phyloP scores from a whole-genome alignment of 805 yeast genomes.

The Kregervanrija delftensis region DNA sequence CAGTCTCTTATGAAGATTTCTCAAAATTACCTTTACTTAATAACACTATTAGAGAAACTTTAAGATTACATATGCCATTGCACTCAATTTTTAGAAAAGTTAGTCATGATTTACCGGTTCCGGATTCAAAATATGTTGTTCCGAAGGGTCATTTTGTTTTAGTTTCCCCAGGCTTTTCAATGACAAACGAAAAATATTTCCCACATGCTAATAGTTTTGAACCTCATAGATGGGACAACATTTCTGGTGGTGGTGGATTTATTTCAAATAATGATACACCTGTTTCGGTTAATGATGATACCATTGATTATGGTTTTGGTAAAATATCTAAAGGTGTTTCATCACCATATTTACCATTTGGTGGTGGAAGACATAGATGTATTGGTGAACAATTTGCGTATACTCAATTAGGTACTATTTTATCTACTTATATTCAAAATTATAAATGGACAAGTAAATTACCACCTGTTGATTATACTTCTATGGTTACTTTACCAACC shows the following conservation, averaged over 20 bases:
- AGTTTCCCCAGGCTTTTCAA: constrained; percentile 91
- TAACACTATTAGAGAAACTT: constrained; percentile 83
- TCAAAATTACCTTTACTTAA: constrained; percentile 77
- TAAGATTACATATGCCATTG: constrained; percentile 93
- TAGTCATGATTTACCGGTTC: constrained; percentile 67
- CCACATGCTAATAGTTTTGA: constrained; percentile 65
- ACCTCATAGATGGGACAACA: constrained; percentile 80
- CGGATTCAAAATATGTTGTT: constrained; percentile 70
- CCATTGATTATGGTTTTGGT: constrained; percentile 94
- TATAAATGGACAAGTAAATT: constrained; percentile 67
- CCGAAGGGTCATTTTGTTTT: constrained; percentile 87
- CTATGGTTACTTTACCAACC: constrained; percentile 89
- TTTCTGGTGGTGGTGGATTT: constrained; percentile 23
- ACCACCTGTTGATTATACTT: constrained; percentile 71
- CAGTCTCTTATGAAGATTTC: constrained; percentile 73
- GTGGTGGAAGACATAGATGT: constrained; percentile 99
- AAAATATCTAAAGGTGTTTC: constrained; percentile 92
- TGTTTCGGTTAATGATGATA: constrained; percentile 13
- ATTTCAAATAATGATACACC: constrained; percentile 30
- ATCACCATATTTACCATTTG: constrained; percentile 95
- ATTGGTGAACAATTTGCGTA: constrained; percentile 98
- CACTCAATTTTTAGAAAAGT: constrained; percentile 96
- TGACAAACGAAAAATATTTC: constrained; percentile 70
- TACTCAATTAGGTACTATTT: constrained; percentile 81
- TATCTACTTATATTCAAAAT: constrained; percentile 67